phyloP scores from a whole-genome alignment of 805 yeast species.

The Saccharomycopsis oosterbeekiorum region DNA sequence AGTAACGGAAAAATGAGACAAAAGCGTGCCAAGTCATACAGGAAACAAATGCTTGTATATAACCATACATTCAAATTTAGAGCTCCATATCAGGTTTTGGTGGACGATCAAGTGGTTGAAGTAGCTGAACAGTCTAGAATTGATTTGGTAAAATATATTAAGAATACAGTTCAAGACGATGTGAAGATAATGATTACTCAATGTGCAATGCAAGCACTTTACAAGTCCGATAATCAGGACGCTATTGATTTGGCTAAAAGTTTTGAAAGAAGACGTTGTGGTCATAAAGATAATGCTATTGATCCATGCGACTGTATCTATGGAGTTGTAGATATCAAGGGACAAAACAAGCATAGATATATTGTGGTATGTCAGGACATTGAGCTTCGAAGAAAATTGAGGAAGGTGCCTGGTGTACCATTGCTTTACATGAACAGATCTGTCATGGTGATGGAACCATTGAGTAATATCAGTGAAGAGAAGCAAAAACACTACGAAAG shows the following conservation, averaged over 20 bases:
- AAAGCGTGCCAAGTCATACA: slow-evolving; percentile 87
- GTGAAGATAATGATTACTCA: slow-evolving; percentile 85
- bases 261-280: slow-evolving; percentile 88
- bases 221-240: slow-evolving; percentile 56
- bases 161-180: slow-evolving; percentile 75
- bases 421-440: slow-evolving; percentile 77
- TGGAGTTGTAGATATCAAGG: slow-evolving; percentile 58
- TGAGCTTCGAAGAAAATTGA: slow-evolving; percentile 53
- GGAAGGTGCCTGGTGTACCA: slow-evolving; percentile 85
- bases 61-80: slow-evolving; percentile 83
- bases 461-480: slow-evolving; percentile 57
- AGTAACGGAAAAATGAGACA: slow-evolving; percentile 62
- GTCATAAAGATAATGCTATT: slow-evolving; percentile 59
- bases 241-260: slow-evolving; percentile 76
- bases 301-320: slow-evolving; percentile 69
- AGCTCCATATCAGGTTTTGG: slow-evolving; percentile 84
- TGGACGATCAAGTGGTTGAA: slow-evolving; percentile 70
- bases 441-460: slow-evolving; percentile 94
- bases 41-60: slow-evolving; percentile 84
- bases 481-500: slow-evolving; percentile 45
- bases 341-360: slow-evolving; percentile 82
- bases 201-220: slow-evolving; percentile 84
- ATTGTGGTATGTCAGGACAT: slow-evolving; percentile 78
- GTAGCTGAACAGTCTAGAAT: slow-evolving; percentile 58
- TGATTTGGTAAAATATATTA: slow-evolving; percentile 72